phyloP scores from a whole-genome alignment of 192 early-diverging fungal genomes.

The Coemansia asiatica region DNA sequence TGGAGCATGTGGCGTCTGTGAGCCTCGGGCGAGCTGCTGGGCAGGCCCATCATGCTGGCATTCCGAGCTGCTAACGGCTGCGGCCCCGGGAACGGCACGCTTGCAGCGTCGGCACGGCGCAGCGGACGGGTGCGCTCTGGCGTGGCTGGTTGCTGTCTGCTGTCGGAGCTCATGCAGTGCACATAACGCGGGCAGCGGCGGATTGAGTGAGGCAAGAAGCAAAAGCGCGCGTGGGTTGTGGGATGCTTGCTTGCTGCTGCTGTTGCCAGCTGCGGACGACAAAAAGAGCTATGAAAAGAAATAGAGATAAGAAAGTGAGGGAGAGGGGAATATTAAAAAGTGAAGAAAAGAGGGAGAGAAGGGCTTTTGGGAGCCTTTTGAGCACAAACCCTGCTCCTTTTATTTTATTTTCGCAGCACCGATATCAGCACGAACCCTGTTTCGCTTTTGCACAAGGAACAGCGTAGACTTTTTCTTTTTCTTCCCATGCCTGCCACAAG shows the following conservation, averaged over 20 bases:
- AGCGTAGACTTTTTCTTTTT: background rate
- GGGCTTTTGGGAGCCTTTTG: background rate
- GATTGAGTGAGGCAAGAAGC: background rate
- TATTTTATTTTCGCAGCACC: background rate
- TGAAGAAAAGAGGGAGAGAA: background rate
- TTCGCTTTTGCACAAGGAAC: background rate
- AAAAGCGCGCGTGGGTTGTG: background rate
- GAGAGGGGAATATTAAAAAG: background rate
- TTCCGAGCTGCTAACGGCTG: slow-evolving; percentile 35
- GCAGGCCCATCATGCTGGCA: slow-evolving; percentile 30
- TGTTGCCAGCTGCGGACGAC: background rate
- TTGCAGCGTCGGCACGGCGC: slow-evolving; percentile 11
- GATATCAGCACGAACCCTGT: background rate
- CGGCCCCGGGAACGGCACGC: slow-evolving; percentile 21
- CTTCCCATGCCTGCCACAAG: background rate
- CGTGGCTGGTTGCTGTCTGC: background rate
- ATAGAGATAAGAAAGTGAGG: background rate
- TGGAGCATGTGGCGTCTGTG: slow-evolving; percentile 31
- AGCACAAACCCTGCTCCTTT: background rate
- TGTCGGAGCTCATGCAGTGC: slow-evolving; percentile 3
- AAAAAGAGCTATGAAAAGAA: background rate
- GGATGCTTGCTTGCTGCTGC: too few species aligned
- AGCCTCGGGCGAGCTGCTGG: slow-evolving; percentile 31
- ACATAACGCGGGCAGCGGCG: background rate
- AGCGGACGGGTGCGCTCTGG: background rate